phyloP scores from a whole-genome alignment of 345 rosid genomes.

The Corymbia maculata region DNA sequence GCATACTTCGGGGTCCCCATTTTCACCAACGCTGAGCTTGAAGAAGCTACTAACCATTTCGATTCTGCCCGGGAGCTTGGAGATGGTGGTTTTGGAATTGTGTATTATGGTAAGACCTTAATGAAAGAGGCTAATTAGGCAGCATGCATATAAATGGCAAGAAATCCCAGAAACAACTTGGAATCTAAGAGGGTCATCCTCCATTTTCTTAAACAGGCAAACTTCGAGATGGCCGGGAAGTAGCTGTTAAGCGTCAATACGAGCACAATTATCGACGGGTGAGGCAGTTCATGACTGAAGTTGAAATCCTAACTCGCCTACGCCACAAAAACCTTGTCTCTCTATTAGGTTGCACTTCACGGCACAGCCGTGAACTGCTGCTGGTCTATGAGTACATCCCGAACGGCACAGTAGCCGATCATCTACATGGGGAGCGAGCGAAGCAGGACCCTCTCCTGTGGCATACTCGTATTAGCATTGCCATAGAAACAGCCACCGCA shows the following conservation, averaged over 20 bases:
- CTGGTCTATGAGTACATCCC: conserved; percentile 55
- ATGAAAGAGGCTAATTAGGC: background rate
- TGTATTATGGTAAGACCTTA: conserved; percentile 46
- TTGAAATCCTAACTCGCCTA: conserved; percentile 43
- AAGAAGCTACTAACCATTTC: conserved; percentile 50
- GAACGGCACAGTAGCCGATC: conserved; percentile 59
- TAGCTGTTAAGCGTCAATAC: conserved; percentile 57
- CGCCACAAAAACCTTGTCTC: conserved; percentile 57
- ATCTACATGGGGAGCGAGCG: conserved; percentile 36
- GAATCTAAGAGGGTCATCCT: background rate
- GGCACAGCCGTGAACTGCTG: conserved; percentile 41
- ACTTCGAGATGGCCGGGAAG: conserved; percentile 56
- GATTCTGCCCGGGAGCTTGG: conserved; percentile 35
- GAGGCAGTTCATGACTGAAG: conserved; percentile 48
- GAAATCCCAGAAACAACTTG: background rate
- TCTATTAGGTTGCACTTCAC: conserved; percentile 55
- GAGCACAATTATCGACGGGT: conserved; percentile 38
- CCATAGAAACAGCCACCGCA: conserved; percentile 49
- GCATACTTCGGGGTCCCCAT: conserved; percentile 31
- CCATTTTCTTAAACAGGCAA: conserved; percentile 21
- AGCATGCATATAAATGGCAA: no score
- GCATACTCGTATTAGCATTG: conserved; percentile 47
- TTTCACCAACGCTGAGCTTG: conserved; percentile 53
- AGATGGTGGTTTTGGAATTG: conserved; percentile 70
- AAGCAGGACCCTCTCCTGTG: conserved; percentile 22